Conservation (phyloP, 305 asterid species). For the Plantago lanceolata region DNA sequence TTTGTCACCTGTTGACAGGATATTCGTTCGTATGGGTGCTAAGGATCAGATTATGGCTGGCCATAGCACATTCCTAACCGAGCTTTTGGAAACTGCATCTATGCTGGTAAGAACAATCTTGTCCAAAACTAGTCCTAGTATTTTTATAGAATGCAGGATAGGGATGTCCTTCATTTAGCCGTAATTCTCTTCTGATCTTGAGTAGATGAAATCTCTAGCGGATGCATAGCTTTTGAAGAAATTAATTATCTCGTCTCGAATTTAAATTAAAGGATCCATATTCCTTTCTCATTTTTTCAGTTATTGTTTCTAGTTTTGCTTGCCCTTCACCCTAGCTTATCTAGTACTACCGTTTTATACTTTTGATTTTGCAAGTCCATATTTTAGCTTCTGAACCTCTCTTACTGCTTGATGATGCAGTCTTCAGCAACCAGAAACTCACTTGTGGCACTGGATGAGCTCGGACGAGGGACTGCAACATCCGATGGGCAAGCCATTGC, state of each 20-base stretch:
- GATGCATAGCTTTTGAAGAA: not conserved
- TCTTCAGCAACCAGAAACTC: constrained; percentile 71
- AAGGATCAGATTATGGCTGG: constrained; percentile 96
- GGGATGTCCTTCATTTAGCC: constrained; percentile 8
- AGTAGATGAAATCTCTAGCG: constrained; percentile 5
- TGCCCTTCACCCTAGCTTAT: not conserved
- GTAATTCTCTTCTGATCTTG: constrained; percentile 1
- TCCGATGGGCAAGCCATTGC: constrained; percentile 99
- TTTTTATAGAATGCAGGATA: constrained; percentile 1
- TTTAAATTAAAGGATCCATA: not conserved
- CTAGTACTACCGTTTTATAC: not conserved
- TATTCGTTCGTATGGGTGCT: constrained; percentile 99
- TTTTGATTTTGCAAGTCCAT: not conserved
- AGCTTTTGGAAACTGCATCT: constrained; percentile 87
- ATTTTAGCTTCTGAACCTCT: constrained; percentile 21
- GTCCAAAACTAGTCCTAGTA: constrained; percentile 1
- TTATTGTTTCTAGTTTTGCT: constrained; percentile 1
- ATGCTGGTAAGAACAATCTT: constrained; percentile 64
- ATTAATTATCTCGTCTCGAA: not conserved
- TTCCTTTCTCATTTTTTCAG: not conserved
- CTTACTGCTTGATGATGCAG: constrained; percentile 43
- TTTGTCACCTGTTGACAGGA: constrained; percentile 72
- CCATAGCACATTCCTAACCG: constrained; percentile 94
- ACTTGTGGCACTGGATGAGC: constrained; percentile 92
- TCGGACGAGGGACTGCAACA: constrained; percentile 96